phyloP scores from a whole-genome alignment of 768 basidiomycete species.

The Boletus subparvulus region DNA sequence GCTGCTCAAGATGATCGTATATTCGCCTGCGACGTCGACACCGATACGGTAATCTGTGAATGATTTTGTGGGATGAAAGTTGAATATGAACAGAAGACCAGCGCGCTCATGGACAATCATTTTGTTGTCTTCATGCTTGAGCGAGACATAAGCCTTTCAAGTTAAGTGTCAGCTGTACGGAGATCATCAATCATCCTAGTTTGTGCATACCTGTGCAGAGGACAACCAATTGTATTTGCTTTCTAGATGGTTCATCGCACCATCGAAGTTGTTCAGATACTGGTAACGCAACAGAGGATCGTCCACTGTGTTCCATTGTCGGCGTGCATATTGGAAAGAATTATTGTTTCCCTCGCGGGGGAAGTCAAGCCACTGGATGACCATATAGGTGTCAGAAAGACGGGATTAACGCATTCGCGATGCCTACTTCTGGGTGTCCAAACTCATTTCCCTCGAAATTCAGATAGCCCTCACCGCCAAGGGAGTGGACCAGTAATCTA shows the following conservation, averaged over 20 bases:
- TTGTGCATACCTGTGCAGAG: slow-evolving; percentile 60
- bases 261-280: slow-evolving; percentile 93
- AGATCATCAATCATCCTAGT: background rate
- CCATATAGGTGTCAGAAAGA: background rate
- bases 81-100: slow-evolving; percentile 93
- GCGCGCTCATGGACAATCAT: slow-evolving; percentile 93
- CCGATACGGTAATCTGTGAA: slow-evolving; percentile 95
- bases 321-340: slow-evolving; percentile 95
- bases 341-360: slow-evolving; percentile 94
- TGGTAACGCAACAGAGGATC: slow-evolving; percentile 84
- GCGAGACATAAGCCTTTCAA: slow-evolving; percentile 80
- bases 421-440: slow-evolving; percentile 87
- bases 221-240: slow-evolving; percentile 82
- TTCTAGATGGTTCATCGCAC: slow-evolving; percentile 86
- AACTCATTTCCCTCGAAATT: slow-evolving; percentile 99
- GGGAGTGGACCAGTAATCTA: slow-evolving; percentile 84
- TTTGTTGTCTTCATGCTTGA: slow-evolving; percentile 94
- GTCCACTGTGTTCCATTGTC: slow-evolving; percentile 95
- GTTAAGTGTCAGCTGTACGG: slow-evolving; percentile 5
- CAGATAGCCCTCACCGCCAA: slow-evolving; percentile 96
- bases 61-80: slow-evolving; percentile 90
- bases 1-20: slow-evolving; percentile 73
- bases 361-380: slow-evolving; percentile 93
- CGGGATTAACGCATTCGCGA: background rate
- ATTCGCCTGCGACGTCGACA: slow-evolving; percentile 81